Evolutionary conservation across 306 rosid genomes (phyloP), one percentile per base, ranked within the genome.

Genomic region (Cyclanthera cordifolia): DNA sequence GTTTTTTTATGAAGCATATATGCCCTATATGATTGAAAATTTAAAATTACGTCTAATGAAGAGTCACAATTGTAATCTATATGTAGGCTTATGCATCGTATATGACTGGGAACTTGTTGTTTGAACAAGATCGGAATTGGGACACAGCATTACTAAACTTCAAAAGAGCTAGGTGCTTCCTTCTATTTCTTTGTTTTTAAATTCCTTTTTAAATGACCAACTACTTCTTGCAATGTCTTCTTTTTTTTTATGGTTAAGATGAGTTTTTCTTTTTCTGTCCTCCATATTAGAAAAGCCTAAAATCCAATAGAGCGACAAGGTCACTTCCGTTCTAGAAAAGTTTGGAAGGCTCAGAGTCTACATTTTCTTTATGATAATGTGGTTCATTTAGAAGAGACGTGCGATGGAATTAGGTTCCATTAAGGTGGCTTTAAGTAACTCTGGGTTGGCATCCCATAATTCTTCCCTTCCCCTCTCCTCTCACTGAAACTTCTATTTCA

Each of bases 91-190:
- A 93, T 78, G 94, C 88, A 49, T 90, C 99, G 70, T 93, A 87
- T 73, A 86, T 93, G 99, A 90, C 87, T 66, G 99, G 96, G 80
- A 93, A 76, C 81, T 84, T 93, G 79, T 77, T 93, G 87, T 93
- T 93, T 83, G 97, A 93, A 80, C 95, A 86, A 88, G 99, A 93
- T 79, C 85, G 79, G 79, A 88, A 85, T 64, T 93, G 99, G 96
- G 97, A 93, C 20, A 83, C 81, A 76, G 95, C 99, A 55, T 85
- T 93, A 54, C 75, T 73, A 87, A 79, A 90, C 78, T 93, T 93
- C 86, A 93, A 87, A 93, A 87, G 91, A 86, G 91, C 99, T 76
- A 90, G 99, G 96, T 93, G 79, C 76, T 53, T 74, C 23, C 67
- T 76, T 68, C 11, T 50, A 25, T 47, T 45, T 50, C 51, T 47